Evolutionary conservation across 306 rosid genomes (phyloP).

Genomic region (Vicia villosa): DNA sequence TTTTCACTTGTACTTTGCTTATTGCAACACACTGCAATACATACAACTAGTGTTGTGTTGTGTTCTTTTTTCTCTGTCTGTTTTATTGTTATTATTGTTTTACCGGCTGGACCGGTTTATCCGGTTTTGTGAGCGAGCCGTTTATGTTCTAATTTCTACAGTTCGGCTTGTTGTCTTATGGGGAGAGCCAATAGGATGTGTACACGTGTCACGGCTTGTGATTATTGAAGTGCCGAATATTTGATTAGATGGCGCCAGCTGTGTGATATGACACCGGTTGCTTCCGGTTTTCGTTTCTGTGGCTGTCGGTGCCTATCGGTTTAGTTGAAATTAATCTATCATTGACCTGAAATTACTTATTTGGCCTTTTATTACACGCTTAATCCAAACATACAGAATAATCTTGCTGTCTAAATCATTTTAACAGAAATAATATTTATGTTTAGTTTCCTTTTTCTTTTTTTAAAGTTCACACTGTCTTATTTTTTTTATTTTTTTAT

Average conservation of each 20-base stretch:
- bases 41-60: slow-evolving; percentile 2
- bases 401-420: neutral
- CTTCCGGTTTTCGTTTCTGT: slow-evolving; percentile 35
- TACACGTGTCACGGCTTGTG: slow-evolving; percentile 34
- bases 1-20: slow-evolving; percentile 25
- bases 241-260: slow-evolving; percentile 48
- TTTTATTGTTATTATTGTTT: slow-evolving; percentile 22
- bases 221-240: neutral
- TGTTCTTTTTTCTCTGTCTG: neutral
- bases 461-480: neutral
- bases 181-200: rapidly evolving
- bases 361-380: slow-evolving; percentile 4
- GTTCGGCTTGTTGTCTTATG: slow-evolving; percentile 5
- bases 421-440: neutral
- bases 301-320: slow-evolving; percentile 65
- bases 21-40: neutral
- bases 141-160: neutral
- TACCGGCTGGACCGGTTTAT: slow-evolving; percentile 48
- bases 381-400: neutral
- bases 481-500: no score
- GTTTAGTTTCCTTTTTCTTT: no score
- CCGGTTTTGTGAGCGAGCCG: slow-evolving; percentile 17
- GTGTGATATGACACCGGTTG: slow-evolving; percentile 43
- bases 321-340: slow-evolving; percentile 22
- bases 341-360: slow-evolving; percentile 7